phyloP scores from a whole-genome alignment of 2,329 filamentous ascomycete species.

The Penicillium hordei region DNA sequence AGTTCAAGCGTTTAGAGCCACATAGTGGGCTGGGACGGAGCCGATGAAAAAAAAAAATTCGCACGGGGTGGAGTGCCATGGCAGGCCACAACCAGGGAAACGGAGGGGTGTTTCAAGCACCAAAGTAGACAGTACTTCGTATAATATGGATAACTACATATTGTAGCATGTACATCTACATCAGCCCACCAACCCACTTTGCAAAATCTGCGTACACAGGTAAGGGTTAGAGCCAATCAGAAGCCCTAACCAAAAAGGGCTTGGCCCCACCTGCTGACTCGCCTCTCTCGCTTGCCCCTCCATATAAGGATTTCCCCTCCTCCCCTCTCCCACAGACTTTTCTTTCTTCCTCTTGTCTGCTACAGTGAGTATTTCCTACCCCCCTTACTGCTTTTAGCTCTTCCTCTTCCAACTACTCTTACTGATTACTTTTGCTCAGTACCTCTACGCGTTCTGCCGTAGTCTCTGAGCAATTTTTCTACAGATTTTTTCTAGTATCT shows the following conservation, averaged over 20 bases:
- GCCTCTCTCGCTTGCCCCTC: conserved; percentile 46
- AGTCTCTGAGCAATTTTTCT: conserved; percentile 49
- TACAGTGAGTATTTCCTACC: conserved; percentile 48
- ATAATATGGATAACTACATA: background rate
- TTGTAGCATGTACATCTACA: conserved; percentile 10
- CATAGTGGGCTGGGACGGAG: conserved; percentile 21
- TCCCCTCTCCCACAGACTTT: conserved; percentile 43
- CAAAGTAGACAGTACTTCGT: conserved; percentile 9
- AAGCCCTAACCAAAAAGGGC: conserved; percentile 28
- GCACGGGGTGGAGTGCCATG: conserved; percentile 25
- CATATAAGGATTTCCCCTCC: conserved; percentile 50
- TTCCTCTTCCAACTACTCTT: conserved; percentile 24
- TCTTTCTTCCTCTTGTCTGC: conserved; percentile 44
- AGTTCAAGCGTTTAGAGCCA: conserved; percentile 23
- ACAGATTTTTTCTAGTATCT: conserved; percentile 47
- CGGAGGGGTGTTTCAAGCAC: conserved; percentile 6
- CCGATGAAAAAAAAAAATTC: conserved; percentile 26
- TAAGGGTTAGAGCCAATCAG: conserved; percentile 30
- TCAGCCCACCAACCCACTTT: conserved; percentile 20
- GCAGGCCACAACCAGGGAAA: conserved; percentile 32
- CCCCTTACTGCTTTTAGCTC: conserved; percentile 21
- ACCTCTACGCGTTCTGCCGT: conserved; percentile 54
- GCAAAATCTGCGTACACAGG: conserved; percentile 36
- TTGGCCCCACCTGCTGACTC: conserved; percentile 39
- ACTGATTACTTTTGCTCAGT: conserved; percentile 38